Evolutionary conservation across 495 filamentous ascomycete genomes (phyloP).

Genomic region (Talaromyces stipitatus): DNA sequence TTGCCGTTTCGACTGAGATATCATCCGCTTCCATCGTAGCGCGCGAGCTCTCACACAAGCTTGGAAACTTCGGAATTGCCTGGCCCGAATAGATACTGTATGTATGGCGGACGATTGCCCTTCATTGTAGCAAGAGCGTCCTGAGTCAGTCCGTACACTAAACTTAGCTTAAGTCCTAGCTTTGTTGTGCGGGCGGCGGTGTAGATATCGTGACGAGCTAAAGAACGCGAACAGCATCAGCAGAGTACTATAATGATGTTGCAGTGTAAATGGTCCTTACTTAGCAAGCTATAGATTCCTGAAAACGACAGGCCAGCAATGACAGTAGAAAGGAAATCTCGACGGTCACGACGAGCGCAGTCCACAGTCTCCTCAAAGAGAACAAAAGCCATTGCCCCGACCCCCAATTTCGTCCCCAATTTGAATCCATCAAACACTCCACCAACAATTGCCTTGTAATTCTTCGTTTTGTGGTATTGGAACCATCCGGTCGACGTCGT

Average conservation of each 20-base stretch:
- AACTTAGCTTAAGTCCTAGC: conserved; percentile 66
- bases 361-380: conserved; percentile 80
- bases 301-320: conserved; percentile 74
- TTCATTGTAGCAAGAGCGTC: conserved; percentile 56
- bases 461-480: conserved; percentile 95
- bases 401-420: conserved; percentile 62
- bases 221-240: conserved; percentile 10
- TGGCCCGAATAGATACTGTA: conserved; percentile 54
- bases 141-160: conserved; percentile 74
- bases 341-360: conserved; percentile 53
- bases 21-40: not conserved
- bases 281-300: conserved; percentile 80
- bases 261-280: conserved; percentile 41
- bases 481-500: conserved; percentile 81
- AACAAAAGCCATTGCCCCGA: conserved; percentile 61
- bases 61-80: not conserved
- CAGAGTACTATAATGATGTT: not conserved
- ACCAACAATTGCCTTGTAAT: conserved; percentile 70
- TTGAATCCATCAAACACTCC: conserved; percentile 69
- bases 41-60: not conserved
- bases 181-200: conserved; percentile 81
- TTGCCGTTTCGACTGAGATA: not conserved
- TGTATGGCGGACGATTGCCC: conserved; percentile 63
- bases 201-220: conserved; percentile 73
- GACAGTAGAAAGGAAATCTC: conserved; percentile 67